Evolutionary conservation across 768 basidiomycete species (phyloP).

Genomic region (Solioccasus polychromus): DNA sequence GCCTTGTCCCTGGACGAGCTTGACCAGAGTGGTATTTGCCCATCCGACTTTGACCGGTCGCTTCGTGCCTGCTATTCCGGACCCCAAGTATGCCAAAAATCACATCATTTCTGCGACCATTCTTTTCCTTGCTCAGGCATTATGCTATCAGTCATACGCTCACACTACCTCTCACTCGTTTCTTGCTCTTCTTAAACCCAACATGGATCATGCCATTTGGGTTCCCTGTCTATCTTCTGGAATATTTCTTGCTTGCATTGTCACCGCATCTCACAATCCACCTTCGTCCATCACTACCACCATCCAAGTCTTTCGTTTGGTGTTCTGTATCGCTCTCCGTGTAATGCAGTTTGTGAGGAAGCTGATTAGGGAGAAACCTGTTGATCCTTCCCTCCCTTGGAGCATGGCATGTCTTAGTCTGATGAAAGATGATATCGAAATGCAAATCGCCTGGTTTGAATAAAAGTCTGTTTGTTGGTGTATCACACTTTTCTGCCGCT

Average conservation of each 20-base stretch:
- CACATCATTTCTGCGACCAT: slow-evolving; percentile 47
- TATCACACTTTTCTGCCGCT: not conserved
- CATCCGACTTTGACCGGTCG: slow-evolving; percentile 42
- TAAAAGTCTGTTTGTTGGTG: slow-evolving; percentile 11
- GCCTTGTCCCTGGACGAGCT: slow-evolving; percentile 39
- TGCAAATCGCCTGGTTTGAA: slow-evolving; percentile 25
- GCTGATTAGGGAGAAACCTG: slow-evolving; percentile 15
- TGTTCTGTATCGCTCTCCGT: slow-evolving; percentile 52
- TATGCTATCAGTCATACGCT: slow-evolving; percentile 50
- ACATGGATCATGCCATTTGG: slow-evolving; percentile 35
- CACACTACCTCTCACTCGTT: slow-evolving; percentile 26
- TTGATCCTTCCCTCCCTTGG: slow-evolving; percentile 39
- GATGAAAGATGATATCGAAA: slow-evolving; percentile 21
- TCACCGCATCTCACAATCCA: slow-evolving; percentile 40
- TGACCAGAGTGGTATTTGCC: slow-evolving; percentile 36
- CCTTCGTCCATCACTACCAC: slow-evolving; percentile 43
- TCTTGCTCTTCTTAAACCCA: slow-evolving; percentile 30
- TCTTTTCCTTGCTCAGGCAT: slow-evolving; percentile 49
- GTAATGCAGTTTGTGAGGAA: slow-evolving; percentile 32
- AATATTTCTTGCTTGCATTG: slow-evolving; percentile 51
- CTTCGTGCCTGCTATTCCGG: slow-evolving; percentile 40
- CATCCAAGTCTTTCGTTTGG: slow-evolving; percentile 47
- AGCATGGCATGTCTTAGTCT: slow-evolving; percentile 40
- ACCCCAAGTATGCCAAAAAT: slow-evolving; percentile 41
- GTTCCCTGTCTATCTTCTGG: slow-evolving; percentile 58